A percentile compares a stretch with the other conserved stretches of the same genome.
Evolutionary conservation across 495 filamentous ascomycete genomes (phyloP).

Genomic region (Penicillium daleae): DNA sequence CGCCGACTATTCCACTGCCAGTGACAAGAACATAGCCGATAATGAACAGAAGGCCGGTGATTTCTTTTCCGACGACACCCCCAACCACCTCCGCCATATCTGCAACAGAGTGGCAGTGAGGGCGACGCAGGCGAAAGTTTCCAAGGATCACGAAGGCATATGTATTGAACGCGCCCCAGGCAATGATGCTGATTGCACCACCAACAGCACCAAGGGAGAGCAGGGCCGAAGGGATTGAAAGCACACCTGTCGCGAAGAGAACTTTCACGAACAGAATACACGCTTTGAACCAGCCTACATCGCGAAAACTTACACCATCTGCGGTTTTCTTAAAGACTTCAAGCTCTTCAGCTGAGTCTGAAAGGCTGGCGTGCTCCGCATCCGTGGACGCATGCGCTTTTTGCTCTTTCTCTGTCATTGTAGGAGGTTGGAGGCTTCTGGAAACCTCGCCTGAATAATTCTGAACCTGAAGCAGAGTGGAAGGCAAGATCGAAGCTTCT

Average conservation of each 20-base stretch:
- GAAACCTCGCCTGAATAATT: background rate
- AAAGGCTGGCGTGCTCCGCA: slow-evolving; percentile 3
- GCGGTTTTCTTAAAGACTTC: slow-evolving; percentile 57
- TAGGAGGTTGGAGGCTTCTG: background rate
- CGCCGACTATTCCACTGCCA: slow-evolving; percentile 45
- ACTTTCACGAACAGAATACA: slow-evolving; percentile 59
- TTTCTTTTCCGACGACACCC: slow-evolving; percentile 51
- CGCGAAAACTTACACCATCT: slow-evolving; percentile 55
- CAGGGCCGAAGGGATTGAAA: slow-evolving; percentile 62
- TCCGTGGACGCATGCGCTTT: background rate
- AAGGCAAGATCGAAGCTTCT: background rate
- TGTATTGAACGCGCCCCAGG: slow-evolving; percentile 63
- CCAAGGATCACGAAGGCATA: slow-evolving; percentile 37
- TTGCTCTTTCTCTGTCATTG: background rate
- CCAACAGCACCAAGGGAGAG: slow-evolving; percentile 63
- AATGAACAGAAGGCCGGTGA: slow-evolving; percentile 50
- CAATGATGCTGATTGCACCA: slow-evolving; percentile 57
- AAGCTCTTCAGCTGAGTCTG: slow-evolving; percentile 27
- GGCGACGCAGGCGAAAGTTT: slow-evolving; percentile 36
- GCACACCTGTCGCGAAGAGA: slow-evolving; percentile 59
- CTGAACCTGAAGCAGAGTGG: background rate
- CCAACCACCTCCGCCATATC: slow-evolving; percentile 69
- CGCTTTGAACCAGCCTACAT: slow-evolving; percentile 55
- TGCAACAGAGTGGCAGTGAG: slow-evolving; percentile 57
- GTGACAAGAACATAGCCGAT: slow-evolving; percentile 49